Base-by-base conservation (phyloP, 2,329 filamentous ascomycete genomes). In the Colletotrichum sp. region DNA sequence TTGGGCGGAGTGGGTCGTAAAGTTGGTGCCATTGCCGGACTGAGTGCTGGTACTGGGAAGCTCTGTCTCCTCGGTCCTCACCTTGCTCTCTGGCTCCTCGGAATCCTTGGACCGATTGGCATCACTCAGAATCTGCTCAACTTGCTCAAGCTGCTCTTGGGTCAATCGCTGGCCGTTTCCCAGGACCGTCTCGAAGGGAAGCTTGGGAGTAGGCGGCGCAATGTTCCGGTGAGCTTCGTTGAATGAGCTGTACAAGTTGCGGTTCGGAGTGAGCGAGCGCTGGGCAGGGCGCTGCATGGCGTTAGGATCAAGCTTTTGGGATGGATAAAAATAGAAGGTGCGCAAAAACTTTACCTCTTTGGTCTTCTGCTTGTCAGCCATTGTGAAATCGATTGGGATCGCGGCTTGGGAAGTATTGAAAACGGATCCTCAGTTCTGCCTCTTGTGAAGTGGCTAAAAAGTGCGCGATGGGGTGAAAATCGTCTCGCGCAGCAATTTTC, bases 161-260 rank as follows among this genome's bases (percentile, higher is more conserved):
- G 70, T 74, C 32, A 75, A 65, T 24, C 64, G 57, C 6, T 36
- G 43, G 12, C 34, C 43, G 5, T 57, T 21, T 32, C n/a, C 4
- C 13, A 75, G 60, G 8, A 67, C 66, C 13, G 64, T 48, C 28
- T 77, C 70, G 2, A 60, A 68, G 5, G 67, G 59, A 15, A 52
- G 30, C 34, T 52, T 77, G 8, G 67, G 67, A 39, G 63, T 70
- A 26, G 39, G 34, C 7, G 60, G 74, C 15, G 75, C 71, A 26
- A 77, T 77, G 26, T 74, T 70, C 24, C 71, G 70, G 34, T 77
- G 74, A 28, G 76, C 76, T 32, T 77, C 76, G 7, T 61, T 63
- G 32, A 77, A 77, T 7, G 76, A 77, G 18, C 34, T 43, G 24
- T 77, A 77, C 6, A 77, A 55, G 26, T 75, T 36, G 18, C 71